phyloP scores from a whole-genome alignment of 2,329 filamentous ascomycete species.

The Thyridium curvatum region DNA sequence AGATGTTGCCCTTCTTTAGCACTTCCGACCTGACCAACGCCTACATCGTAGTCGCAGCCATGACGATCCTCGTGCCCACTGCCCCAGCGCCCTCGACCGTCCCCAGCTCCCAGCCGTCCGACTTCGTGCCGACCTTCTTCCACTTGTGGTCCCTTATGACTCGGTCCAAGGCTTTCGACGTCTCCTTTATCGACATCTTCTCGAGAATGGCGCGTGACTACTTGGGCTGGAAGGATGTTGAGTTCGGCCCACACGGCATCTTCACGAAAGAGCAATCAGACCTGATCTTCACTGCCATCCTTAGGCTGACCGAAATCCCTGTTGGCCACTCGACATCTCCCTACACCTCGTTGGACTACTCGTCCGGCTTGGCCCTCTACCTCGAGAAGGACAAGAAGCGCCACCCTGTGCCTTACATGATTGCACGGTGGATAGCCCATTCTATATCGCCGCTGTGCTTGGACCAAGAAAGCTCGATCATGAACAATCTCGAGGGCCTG shows the following conservation, averaged over 20 bases:
- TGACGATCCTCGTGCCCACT: conserved; percentile 86
- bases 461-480: conserved; percentile 68
- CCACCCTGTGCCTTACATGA: conserved; percentile 85
- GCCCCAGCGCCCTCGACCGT: conserved; percentile 66
- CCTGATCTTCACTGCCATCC: conserved; percentile 83
- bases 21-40: conserved; percentile 88
- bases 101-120: conserved; percentile 73
- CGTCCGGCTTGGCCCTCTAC: conserved; percentile 76
- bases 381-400: conserved; percentile 91
- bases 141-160: conserved; percentile 94
- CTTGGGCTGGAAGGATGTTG: conserved; percentile 65
- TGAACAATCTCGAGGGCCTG: conserved; percentile 81
- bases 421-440: conserved; percentile 88
- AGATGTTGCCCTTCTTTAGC: conserved; percentile 82
- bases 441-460: conserved; percentile 82
- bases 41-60: conserved; percentile 82
- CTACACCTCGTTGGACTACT: conserved; percentile 79
- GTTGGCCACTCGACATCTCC: conserved; percentile 93
- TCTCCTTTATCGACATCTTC: conserved; percentile 81
- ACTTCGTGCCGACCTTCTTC: conserved; percentile 90
- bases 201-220: conserved; percentile 84
- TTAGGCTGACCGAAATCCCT: conserved; percentile 88
- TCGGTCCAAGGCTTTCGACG: conserved; percentile 80
- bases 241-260: conserved; percentile 81
- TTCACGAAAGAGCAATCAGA: conserved; percentile 90